Base-by-base conservation (phyloP, 2,329 filamentous ascomycete genomes). In the Xylaria sp. region DNA sequence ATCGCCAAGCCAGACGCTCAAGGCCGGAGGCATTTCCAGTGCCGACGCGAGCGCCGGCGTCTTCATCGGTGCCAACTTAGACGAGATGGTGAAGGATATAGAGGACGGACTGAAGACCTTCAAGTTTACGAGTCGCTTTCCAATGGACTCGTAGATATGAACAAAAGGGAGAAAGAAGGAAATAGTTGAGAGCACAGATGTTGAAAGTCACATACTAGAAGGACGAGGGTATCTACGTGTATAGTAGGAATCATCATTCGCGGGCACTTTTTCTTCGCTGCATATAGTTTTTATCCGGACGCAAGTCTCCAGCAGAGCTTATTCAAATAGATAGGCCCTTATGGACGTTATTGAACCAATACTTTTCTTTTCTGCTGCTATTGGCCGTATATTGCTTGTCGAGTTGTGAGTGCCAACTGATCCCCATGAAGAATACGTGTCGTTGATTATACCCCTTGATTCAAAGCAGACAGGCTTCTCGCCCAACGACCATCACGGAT, bases 81-180 rank as follows among this genome's bases (percentile, higher is more conserved):
- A 75, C 2, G 70, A 64, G 0, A 74, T 88, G 51, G 81, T 80
- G 0, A 70, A 74, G 2, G 69, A 75, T 1, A 70, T 91, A n/a
- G 80, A 83, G 75, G 80, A 84, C 2, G 89, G 88, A 0, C 76
- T 92, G 69, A 80, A 79, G 60, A 84, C 77, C 2, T 92, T 89
- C 67, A 89, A 86, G 78, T 91, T 91, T 70, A 78, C 88, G 35
- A 82, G 86, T 64, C 81, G 89, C 2, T 91, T 89, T 70, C 79
- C 87, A 0, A 50, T 86, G 65, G 89, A 91, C 68, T 49, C 60
- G 21, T 66, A 23, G 57, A 17, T 19, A 3, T 28, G 14, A 14
- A 37, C 8, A 9, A 37, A 7, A 37, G 3, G 14, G 7, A 37
- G 12, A 37, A 37, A 37, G 25, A 9, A 17, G 33, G 4, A 11